Evolutionary conservation across 768 basidiomycete species (phyloP).

Genomic region (Tubosaeta brunneosetosa): DNA sequence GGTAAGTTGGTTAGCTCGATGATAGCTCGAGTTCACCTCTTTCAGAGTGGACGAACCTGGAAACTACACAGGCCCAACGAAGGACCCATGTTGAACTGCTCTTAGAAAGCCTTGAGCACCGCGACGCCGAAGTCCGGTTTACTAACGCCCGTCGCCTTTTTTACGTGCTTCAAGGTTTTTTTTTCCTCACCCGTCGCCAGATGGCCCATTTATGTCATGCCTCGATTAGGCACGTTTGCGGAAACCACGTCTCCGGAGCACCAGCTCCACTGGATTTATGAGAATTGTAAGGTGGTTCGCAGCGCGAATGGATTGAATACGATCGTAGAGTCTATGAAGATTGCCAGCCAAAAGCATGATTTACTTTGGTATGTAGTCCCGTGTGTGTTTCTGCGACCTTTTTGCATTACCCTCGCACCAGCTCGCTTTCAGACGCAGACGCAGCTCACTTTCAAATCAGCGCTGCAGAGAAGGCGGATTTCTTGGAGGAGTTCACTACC

Average conservation of each 20-base stretch:
- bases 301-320: slow-evolving; percentile 76
- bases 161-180: slow-evolving; percentile 86
- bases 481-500: slow-evolving; percentile 85
- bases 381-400: neutral
- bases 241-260: slow-evolving; percentile 91
- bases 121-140: slow-evolving; percentile 79
- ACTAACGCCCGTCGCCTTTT: slow-evolving; percentile 81
- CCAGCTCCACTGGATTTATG: slow-evolving; percentile 93
- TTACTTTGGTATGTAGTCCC: slow-evolving; percentile 54
- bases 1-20: slow-evolving; percentile 41
- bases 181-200: neutral
- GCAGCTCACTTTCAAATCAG: slow-evolving; percentile 68
- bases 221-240: slow-evolving; percentile 70
- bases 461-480: slow-evolving; percentile 64
- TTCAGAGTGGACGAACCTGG: slow-evolving; percentile 70
- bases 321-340: slow-evolving; percentile 85
- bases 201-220: slow-evolving; percentile 9
- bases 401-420: slow-evolving; percentile 28
- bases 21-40: neutral
- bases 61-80: slow-evolving; percentile 54
- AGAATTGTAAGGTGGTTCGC: slow-evolving; percentile 86
- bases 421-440: slow-evolving; percentile 72
- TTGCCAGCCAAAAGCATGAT: slow-evolving; percentile 85
- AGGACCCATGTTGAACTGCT: slow-evolving; percentile 74
- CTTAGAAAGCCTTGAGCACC: slow-evolving; percentile 84